Evolutionary conservation across 192 early-diverging fungal species (phyloP).

Genomic region (Tieghemiomyces parasiticus): DNA sequence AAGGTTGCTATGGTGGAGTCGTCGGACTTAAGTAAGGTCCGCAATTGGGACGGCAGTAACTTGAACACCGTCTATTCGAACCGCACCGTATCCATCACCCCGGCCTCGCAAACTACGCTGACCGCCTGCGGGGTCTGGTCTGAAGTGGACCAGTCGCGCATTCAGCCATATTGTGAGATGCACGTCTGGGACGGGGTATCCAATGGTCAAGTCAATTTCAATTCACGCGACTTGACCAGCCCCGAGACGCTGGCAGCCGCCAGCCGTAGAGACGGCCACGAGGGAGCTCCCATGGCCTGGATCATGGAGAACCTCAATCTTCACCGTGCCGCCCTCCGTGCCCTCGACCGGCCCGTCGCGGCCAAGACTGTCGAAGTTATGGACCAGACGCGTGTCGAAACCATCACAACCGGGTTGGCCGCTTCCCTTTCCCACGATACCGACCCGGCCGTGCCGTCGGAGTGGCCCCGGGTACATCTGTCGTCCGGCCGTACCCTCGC

Average conservation of each 20-base stretch:
- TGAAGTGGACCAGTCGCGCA: slow-evolving; percentile 36
- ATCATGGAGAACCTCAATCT: slow-evolving; percentile 84
- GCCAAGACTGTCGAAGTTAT: slow-evolving; percentile 38
- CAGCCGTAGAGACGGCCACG: too few relatives aligned
- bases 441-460: slow-evolving; percentile 19
- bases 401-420: slow-evolving; percentile 28
- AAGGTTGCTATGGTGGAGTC: slow-evolving; percentile 71
- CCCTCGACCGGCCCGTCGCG: slow-evolving; percentile 23
- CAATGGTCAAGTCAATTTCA: slow-evolving; percentile 47
- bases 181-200: slow-evolving; percentile 67
- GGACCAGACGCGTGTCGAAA: slow-evolving; percentile 48
- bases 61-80: slow-evolving; percentile 64
- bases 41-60: slow-evolving; percentile 31
- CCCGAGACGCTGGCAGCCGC: too few relatives aligned
- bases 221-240: slow-evolving; percentile 23
- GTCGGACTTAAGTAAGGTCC: slow-evolving; percentile 40
- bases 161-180: slow-evolving; percentile 51
- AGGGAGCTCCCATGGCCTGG: slow-evolving; percentile 46
- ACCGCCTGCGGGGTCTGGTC: slow-evolving; percentile 48
- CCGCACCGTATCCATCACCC: slow-evolving; percentile 69
- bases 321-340: slow-evolving; percentile 46
- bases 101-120: slow-evolving; percentile 28
- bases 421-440: slow-evolving; percentile 7
- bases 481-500: slow-evolving; percentile 44
- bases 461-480: slow-evolving; percentile 65